These are phyloP conservation scores for Cavenderia fasciculata DNA, from an alignment of 78 protist genomes.

Conservation along the genomic window DNA sequence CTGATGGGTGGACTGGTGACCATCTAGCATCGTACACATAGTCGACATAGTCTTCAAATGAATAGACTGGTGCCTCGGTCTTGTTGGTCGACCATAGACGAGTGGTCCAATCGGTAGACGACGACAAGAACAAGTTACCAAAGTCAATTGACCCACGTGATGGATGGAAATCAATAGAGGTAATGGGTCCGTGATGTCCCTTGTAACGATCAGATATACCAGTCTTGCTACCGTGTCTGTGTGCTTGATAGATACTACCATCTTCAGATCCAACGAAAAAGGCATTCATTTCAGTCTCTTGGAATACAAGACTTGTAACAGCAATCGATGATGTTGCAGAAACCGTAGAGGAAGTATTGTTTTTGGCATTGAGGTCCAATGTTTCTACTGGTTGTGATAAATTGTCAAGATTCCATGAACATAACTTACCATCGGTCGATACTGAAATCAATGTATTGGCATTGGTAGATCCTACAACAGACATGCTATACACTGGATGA, in stretches of 20 bases:
- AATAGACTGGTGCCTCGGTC: constrained; percentile 46
- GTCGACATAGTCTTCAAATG: constrained; percentile 86
- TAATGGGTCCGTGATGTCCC: constrained; percentile 87
- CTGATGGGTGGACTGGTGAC: constrained; percentile 90
- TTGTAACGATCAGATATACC: constrained; percentile 48
- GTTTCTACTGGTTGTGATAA: constrained; percentile 83
- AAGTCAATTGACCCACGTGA: constrained; percentile 50
- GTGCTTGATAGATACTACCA: constrained; percentile 74
- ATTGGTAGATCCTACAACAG: constrained; percentile 87
- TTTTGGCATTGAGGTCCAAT: constrained; percentile 3
- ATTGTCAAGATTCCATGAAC: constrained; percentile 89
- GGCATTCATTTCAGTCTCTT: constrained; percentile 72
- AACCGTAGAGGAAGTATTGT: neutral
- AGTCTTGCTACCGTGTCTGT: constrained; percentile 68
- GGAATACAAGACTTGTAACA: constrained; percentile 64
- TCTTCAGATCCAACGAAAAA: constrained; percentile 89
- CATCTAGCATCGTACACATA: constrained; percentile 88
- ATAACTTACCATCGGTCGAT: constrained; percentile 87
- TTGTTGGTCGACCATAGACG: constrained; percentile 83
- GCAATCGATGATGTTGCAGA: constrained; percentile 6
- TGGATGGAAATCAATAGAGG: constrained; percentile 84
- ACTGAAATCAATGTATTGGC: constrained; percentile 86
- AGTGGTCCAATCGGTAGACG: constrained; percentile 89
- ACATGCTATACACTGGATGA: constrained; percentile 86
- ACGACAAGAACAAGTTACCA: constrained; percentile 74